Conservation (phyloP, 306 rosid genomes). For the Acacia acuminata region DNA sequence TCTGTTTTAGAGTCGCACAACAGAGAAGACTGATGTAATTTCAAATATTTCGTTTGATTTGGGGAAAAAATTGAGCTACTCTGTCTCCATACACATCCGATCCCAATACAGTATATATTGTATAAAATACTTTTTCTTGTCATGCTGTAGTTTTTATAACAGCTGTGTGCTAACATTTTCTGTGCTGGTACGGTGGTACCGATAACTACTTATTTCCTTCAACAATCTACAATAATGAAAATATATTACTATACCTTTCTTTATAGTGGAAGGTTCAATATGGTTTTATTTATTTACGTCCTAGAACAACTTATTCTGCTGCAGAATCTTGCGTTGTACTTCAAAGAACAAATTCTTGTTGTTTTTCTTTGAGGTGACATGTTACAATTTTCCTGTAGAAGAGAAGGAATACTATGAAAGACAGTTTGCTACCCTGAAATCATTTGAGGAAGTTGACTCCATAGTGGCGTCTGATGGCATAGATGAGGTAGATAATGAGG, state of each 20-base stretch:
- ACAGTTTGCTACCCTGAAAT: constrained; percentile 65
- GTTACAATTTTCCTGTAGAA: constrained; percentile 32
- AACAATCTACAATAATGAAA: background rate
- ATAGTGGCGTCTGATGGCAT: constrained; percentile 31
- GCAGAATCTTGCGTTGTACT: background rate
- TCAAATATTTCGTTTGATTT: background rate
- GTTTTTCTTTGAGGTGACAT: background rate
- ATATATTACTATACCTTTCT: background rate
- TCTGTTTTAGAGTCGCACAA: background rate
- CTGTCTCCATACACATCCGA: background rate
- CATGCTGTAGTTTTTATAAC: background rate
- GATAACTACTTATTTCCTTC: background rate
- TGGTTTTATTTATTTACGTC: background rate
- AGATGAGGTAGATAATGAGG: constrained; percentile 38
- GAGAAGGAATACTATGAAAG: constrained; percentile 69
- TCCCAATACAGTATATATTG: background rate
- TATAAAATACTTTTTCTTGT: background rate
- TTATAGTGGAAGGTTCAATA: background rate
- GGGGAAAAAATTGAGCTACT: background rate
- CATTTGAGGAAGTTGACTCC: constrained; percentile 71
- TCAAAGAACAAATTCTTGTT: background rate
- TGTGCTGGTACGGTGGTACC: background rate
- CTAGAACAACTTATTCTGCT: background rate
- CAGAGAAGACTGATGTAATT: background rate
- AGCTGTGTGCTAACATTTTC: background rate